phyloP scores from a whole-genome alignment of 305 asterid species.

The Solanum chacoense region DNA sequence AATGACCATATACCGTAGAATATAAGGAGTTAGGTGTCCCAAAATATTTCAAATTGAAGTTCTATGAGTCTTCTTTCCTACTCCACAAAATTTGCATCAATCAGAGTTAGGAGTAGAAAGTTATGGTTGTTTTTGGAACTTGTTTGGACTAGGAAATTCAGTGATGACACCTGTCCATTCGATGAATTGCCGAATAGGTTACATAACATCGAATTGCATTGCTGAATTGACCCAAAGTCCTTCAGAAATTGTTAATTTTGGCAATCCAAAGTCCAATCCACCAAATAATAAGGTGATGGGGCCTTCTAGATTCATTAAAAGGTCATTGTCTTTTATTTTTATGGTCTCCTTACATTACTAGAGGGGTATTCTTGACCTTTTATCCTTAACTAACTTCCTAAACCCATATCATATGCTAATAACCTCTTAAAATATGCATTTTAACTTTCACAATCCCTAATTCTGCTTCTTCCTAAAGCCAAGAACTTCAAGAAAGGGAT shows the following conservation, averaged over 20 bases:
- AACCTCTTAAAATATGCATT: too few relatives aligned
- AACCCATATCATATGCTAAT: too few relatives aligned
- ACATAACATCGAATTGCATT: fast-evolving
- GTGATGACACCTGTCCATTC: too few relatives aligned
- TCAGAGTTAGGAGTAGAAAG: background rate
- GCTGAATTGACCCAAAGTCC: background rate
- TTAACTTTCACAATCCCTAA: too few relatives aligned
- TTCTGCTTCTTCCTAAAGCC: too few relatives aligned
- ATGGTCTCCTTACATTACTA: too few relatives aligned
- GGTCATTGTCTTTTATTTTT: too few relatives aligned
- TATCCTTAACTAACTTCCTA: too few relatives aligned
- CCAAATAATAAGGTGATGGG: background rate
- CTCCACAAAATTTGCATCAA: background rate
- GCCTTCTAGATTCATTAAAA: background rate
- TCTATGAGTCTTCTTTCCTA: background rate
- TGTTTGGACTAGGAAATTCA: background rate
- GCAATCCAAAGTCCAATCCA: background rate
- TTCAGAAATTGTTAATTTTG: background rate
- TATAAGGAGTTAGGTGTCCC: background rate
- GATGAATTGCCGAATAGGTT: background rate
- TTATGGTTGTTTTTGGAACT: background rate
- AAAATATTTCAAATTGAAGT: background rate
- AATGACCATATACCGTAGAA: background rate
- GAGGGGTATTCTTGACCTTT: too few relatives aligned
- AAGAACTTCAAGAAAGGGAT: background rate